Base-by-base conservation (phyloP, 306 rosid species). In the Vicia villosa region DNA sequence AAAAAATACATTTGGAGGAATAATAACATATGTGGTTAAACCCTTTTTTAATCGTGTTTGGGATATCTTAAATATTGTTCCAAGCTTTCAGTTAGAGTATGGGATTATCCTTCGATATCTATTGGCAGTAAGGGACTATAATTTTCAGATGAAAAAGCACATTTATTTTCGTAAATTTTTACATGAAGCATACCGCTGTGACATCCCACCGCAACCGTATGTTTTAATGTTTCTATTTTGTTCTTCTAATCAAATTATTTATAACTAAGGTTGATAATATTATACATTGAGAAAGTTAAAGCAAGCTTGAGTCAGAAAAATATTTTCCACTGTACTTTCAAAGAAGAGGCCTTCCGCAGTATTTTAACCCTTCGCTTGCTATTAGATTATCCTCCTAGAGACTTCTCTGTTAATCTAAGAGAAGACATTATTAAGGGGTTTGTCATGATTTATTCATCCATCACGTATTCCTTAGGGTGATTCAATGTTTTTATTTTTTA, bases 381-480 rank as follows among this genome's bases (percentile, higher is more conserved):
- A 75, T 62, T 93, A 82, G 93, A 86, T 81, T 90, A 82, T 78
- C 90, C 96, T 63, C 98, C 98, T 22, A 88, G 94, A 20, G 97
- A 90, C 82, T 86, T 85, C 73, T 82, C 90, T 54, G 76, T 69
- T 70, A 88, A 42, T 77, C 75, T 90, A 28, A 85, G 97, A 73
- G 86, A 85, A 14, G 85, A 69, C 74, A 42, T 84, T 69, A 80
- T 88, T 55, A 81, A 84, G 78, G 87, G 94, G 41, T 77, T 93
- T 74, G 85, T 79, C 32, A 68, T 74, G 50, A 90, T 85, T 70
- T 90, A 85, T 76, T 82, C 86, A 60, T 82, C 66, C 58, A 65
- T 88, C 74, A 86, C 97, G 98, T 90, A 75, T 70, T 63, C 47
- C 55, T 67, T 71, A 66, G n/a, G 62, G 68, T 61, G 14, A 56